Base-by-base conservation (phyloP, 352 stramenopile species). In the Globisporangium takayamanum region DNA sequence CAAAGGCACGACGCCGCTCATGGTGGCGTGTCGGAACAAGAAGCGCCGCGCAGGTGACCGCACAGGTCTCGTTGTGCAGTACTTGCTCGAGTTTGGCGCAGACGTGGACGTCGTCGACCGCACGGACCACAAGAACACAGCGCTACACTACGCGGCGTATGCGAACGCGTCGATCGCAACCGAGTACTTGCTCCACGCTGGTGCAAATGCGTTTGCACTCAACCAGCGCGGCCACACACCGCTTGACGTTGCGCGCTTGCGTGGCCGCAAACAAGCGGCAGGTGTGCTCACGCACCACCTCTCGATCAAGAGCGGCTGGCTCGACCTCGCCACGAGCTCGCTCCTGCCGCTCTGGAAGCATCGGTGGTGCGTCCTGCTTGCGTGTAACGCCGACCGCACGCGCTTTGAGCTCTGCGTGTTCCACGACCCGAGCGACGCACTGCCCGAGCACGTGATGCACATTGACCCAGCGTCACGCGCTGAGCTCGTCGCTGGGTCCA, bases 61-160 rank as follows among this genome's bases (percentile, higher is more conserved):
- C 42, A 49, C 41, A 28, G 64, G 57, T 47, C 68, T 74, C 28
- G 72, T 70, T 12, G 71, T 90, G 30, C 78, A 73, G 26, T 48
- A 70, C 46, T 60, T 93, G 44, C 57, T 93, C 37, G 68, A 87
- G 47, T 75, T 80, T 44, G 83, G 83, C 48, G 80, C 78, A 7
- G 63, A 85, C 44, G 47, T 78, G 37, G 36, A 76, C 30, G 51
- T 71, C 10, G 62, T 61, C 3, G 76, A 87, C 63, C 65, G 48
- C 4, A 63, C 62, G 44, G 69, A 72, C 22, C 68, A 76, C 59
- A 58, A 63, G 50, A 77, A 77, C 64, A 92, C 83, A 48, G 80
- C 80, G 52, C 67, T 92, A 49, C 83, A 92, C 44, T 78, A 82
- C 55, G 83, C 83, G 8, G 78, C 80, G 15, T 74, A 79, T 53